Evolutionary conservation across 441 rosid genomes (phyloP).

Genomic region (Lepidium campestre): DNA sequence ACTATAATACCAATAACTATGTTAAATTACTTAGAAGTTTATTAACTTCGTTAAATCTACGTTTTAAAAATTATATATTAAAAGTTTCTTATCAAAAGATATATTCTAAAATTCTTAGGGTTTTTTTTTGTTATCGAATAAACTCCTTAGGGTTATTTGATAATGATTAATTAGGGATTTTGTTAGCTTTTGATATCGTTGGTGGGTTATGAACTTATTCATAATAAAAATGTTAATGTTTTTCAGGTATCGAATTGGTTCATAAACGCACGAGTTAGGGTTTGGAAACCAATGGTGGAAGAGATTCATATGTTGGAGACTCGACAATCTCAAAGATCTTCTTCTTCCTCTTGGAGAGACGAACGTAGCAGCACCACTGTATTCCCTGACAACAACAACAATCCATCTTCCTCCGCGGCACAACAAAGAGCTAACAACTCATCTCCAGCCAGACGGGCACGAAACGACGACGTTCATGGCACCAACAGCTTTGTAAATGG

Average conservation of each 20-base stretch:
- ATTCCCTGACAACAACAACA: constrained; percentile 34
- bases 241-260: constrained; percentile 85
- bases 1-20: too few relatives aligned
- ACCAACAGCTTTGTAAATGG: constrained; percentile 11
- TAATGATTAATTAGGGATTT: neutral
- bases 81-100: too few relatives aligned
- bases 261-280: constrained; percentile 82
- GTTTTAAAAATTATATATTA: too few relatives aligned
- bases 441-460: constrained; percentile 35
- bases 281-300: constrained; percentile 96
- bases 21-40: too few relatives aligned
- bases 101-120: too few relatives aligned
- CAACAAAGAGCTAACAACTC: constrained; percentile 25
- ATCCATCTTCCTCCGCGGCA: constrained; percentile 33
- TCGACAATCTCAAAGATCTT: constrained; percentile 53
- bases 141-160: neutral
- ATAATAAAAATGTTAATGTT: neutral
- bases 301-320: constrained; percentile 77
- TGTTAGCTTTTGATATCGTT: neutral
- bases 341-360: constrained; percentile 47
- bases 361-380: constrained; percentile 34
- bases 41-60: too few relatives aligned
- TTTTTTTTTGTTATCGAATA: neutral
- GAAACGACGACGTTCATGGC: constrained; percentile 41
- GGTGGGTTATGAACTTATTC: neutral